Percentiles rank a stretch among this genome's conserved stretches.
Evolutionary conservation across 441 rosid species (phyloP).

Genomic region (Pelargonium citronellum): DNA sequence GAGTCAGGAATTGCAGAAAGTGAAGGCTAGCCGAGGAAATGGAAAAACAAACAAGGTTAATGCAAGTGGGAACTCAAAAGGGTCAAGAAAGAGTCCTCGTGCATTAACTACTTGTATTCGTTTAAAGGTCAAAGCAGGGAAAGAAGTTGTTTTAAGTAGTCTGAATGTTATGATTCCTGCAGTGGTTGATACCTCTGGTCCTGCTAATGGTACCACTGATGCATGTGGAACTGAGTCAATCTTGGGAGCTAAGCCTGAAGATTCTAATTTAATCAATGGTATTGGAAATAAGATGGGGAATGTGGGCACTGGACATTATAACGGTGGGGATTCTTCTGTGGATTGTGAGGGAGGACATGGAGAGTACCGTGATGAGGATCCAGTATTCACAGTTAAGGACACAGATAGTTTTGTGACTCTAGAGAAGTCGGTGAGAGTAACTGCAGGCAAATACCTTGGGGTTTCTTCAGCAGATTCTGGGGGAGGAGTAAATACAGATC

Average conservation of each 20-base stretch:
- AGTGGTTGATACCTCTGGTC: slow-evolving; percentile 33
- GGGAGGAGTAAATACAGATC: slow-evolving; percentile 42
- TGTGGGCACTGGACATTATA: slow-evolving; percentile 23
- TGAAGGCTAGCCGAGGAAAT: slow-evolving; percentile 30
- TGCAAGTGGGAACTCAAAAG: slow-evolving; percentile 29
- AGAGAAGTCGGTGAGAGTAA: slow-evolving; percentile 40
- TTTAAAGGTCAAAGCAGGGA: slow-evolving; percentile 76
- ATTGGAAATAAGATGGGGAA: slow-evolving; percentile 32
- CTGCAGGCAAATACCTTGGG: slow-evolving; percentile 32
- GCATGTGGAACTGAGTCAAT: slow-evolving; percentile 22
- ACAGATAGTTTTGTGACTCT: slow-evolving; percentile 27
- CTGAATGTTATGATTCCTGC: slow-evolving; percentile 34
- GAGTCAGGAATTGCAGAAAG: slow-evolving; percentile 34
- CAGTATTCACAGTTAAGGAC: slow-evolving; percentile 31
- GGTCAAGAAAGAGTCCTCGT: slow-evolving; percentile 32
- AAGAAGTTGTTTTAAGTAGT: slow-evolving; percentile 39
- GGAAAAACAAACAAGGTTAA: slow-evolving; percentile 31
- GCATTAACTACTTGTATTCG: slow-evolving; percentile 50
- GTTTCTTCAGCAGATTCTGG: slow-evolving; percentile 31
- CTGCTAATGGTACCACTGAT: slow-evolving; percentile 28
- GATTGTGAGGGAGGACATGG: neutral
- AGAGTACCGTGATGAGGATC: slow-evolving; percentile 7
- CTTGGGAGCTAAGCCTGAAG: slow-evolving; percentile 29
- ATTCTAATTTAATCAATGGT: slow-evolving; percentile 25
- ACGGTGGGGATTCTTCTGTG: neutral